Evolutionary conservation across 2,329 filamentous ascomycete genomes (phyloP).

Genomic region (Fusarium kyushuense): DNA sequence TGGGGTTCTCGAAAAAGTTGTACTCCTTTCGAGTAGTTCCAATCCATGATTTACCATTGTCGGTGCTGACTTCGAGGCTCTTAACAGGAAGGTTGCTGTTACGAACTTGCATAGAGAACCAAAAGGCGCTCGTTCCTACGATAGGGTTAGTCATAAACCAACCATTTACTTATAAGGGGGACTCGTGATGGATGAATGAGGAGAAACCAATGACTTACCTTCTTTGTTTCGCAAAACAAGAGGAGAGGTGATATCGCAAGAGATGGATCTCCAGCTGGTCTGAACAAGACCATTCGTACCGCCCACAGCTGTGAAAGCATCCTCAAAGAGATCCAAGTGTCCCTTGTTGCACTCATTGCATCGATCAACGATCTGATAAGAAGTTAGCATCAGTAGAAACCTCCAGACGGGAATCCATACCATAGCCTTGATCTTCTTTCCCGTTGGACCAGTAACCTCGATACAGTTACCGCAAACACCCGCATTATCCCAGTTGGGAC

Average conservation of each 20-base stretch:
- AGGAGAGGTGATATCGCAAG: constrained; percentile 58
- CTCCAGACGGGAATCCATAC: constrained; percentile 51
- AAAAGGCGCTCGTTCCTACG: constrained; percentile 47
- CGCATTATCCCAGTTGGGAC: constrained; percentile 66
- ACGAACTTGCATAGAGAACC: constrained; percentile 67
- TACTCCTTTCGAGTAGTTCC: constrained; percentile 64
- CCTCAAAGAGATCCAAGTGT: constrained; percentile 61
- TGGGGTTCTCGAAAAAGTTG: constrained; percentile 72
- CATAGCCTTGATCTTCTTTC: constrained; percentile 71
- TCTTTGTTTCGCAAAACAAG: constrained; percentile 59
- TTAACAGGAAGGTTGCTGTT: constrained; percentile 69
- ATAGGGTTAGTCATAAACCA: neutral
- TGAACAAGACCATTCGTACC: constrained; percentile 53
- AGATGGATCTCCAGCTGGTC: constrained; percentile 52
- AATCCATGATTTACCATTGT: constrained; percentile 70
- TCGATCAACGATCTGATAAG: constrained; percentile 57
- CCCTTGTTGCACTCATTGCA: constrained; percentile 57
- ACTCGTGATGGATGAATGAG: too few relatives aligned
- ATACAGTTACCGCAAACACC: constrained; percentile 72
- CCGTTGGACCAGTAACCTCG: constrained; percentile 67
- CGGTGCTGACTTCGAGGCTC: constrained; percentile 70
- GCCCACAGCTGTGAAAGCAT: constrained; percentile 56
- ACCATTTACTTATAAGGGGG: too few relatives aligned
- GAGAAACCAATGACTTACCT: constrained; percentile 50
- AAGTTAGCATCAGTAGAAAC: neutral